Base-by-base conservation (phyloP, 257 asterid genomes). In the Nicotiana otophora region DNA sequence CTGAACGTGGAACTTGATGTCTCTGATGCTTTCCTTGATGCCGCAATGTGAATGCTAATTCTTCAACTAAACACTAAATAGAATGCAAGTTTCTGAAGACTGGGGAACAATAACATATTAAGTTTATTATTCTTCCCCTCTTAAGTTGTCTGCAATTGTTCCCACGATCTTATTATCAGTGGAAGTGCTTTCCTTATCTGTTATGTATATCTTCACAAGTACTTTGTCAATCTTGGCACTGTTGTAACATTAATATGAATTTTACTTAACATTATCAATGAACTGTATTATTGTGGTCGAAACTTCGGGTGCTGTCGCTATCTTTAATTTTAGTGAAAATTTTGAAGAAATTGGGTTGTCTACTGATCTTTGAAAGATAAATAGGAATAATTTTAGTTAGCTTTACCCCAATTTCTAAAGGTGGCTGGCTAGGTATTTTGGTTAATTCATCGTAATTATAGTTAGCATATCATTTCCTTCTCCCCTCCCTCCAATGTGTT, bases 1-100 rank as follows among this genome's bases (percentile, higher is more conserved):
- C 57, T 95, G 90, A 85, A 90, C 33, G 31, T 46, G 34, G 72
- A 85, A 80, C 61, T 84, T 54, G 85, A 86, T 62, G 62, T 5
- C 31, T 85, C 65, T 14, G 90, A 86, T 81, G 82, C 42, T 53
- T 82, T 81, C 54, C 90, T 30, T 17, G 92, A 89, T 57, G 89
- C 95, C 79, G 84, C 97, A 28, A 34, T 83, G 78, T 92, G 86
- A 90, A 14, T 34, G 77, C 51, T 36, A 26, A 14, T 74, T 74
- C 26, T 74, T 74, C 16, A 26, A 26, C 42, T 15, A 48, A 48
- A 26, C 80, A 26, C 26, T 48, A 7, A 74, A 74, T 51, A 74
- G 62, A n/a, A 23, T 11, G 51, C 39, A 46, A 23, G 39, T 46
- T 14, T 72, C 61, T 23, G 8, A 46, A 46, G 61, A 23, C 8